phyloP scores from a whole-genome alignment of 441 rosid genomes.

The Flueggea neowawraea region DNA sequence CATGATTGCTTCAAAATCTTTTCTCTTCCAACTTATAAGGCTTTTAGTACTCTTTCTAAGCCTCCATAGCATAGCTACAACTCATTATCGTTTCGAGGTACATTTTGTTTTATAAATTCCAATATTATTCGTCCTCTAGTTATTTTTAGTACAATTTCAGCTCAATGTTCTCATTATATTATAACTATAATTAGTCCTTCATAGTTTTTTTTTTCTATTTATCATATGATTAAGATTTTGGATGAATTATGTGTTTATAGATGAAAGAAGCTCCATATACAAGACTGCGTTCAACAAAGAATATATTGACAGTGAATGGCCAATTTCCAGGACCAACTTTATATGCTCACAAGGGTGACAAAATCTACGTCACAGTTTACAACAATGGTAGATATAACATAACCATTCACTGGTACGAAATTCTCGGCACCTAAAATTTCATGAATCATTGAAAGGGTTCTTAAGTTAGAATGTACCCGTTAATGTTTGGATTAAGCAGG shows the following conservation, averaged over 20 bases:
- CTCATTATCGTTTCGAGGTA: constrained; percentile 15
- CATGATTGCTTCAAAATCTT: too few species aligned
- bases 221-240: background rate
- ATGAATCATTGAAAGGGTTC: too few species aligned
- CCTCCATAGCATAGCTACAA: constrained; percentile 7
- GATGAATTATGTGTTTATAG: constrained; percentile 14
- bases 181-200: background rate
- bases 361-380: constrained; percentile 33
- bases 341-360: constrained; percentile 43
- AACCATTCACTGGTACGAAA: constrained; percentile 50
- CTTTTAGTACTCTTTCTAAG: background rate
- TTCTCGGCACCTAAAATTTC: too few species aligned
- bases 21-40: constrained; percentile 2
- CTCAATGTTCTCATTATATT: background rate
- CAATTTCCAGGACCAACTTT: constrained; percentile 55
- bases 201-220: too few species aligned
- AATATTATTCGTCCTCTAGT: too few species aligned
- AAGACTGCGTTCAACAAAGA: constrained; percentile 42
- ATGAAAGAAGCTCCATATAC: constrained; percentile 33
- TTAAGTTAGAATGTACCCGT: too few species aligned
- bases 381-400: constrained; percentile 38
- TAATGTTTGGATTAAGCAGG: constrained; percentile 19
- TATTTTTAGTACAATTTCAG: too few species aligned
- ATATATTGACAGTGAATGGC: constrained; percentile 55
- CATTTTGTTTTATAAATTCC: too few species aligned